These are phyloP conservation scores for Cyclotella baltica DNA, from an alignment of 108 stramenopile genomes.

Conservation along the genomic window DNA sequence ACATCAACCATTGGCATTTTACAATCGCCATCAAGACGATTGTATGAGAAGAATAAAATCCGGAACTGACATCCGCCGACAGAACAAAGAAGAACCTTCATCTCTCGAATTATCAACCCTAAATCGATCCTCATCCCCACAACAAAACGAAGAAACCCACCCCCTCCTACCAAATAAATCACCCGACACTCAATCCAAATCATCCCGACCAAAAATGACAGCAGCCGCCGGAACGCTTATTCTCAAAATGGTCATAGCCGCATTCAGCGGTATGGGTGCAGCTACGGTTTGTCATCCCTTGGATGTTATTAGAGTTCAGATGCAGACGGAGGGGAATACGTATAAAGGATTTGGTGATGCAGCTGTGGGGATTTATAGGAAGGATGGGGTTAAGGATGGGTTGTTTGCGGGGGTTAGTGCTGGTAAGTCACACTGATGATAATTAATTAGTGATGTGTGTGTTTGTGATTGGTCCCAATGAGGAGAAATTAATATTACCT, in stretches of 20 bases:
- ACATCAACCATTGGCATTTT: too few species aligned
- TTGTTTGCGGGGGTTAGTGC: slow-evolving; percentile 77
- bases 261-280: slow-evolving; percentile 79
- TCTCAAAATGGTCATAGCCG: slow-evolving; percentile 71
- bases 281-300: slow-evolving; percentile 79
- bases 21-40: neutral
- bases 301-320: slow-evolving; percentile 78
- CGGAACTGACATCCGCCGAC: neutral
- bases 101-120: neutral
- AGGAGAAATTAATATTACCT: slow-evolving; percentile 25
- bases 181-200: neutral
- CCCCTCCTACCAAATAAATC: neutral
- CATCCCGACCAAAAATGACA: slow-evolving; percentile 30
- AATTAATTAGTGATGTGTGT: neutral
- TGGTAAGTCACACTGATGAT: neutral
- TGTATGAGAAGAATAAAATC: slow-evolving; percentile 2
- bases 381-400: slow-evolving; percentile 57
- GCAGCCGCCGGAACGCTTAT: slow-evolving; percentile 48
- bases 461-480: neutral
- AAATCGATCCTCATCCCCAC: neutral
- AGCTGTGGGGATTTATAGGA: slow-evolving; percentile 47
- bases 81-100: neutral
- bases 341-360: slow-evolving; percentile 52
- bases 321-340: slow-evolving; percentile 69
- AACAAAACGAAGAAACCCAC: neutral